Base-by-base conservation (phyloP, 1,284 basidiomycete species). In the Boletus mariae region DNA sequence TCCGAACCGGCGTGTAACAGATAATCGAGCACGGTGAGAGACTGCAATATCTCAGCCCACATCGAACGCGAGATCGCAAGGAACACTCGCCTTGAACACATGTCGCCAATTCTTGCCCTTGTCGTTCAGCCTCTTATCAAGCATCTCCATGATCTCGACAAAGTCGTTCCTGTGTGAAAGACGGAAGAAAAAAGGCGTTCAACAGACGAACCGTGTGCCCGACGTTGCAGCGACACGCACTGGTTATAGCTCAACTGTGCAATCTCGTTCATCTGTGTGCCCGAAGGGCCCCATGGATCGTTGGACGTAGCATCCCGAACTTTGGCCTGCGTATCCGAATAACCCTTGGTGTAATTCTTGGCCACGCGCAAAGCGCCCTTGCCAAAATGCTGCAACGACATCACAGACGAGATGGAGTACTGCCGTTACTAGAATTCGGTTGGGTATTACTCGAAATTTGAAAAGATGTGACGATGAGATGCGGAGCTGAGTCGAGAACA, bases 51-150 rank as follows among this genome's bases (percentile, higher is more conserved):
- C 34, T 65, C 57, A 65, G 56, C 49, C 32, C 29, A 31, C 15
- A n/a, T 42, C 38, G 12, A 47, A 46, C 38, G 38, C 2, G 4
- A 29, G 44, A 53, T 50, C 38, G 12, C 15, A 34, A 41, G 32
- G 32, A 29, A 26, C 6, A 67, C 74, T 57, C 58, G 87, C 92
- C 80, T 99, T 99, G 84, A 98, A 99, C 57, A 99, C 97, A 78
- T 99, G 97, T 49, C 96, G 81, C 97, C 97, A 99, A 69, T 99
- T 98, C 84, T 99, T 99, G 40, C 97, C 97, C 78, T 98, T 99
- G 77, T 99, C 97, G 66, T 99, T 99, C 62, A 99, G 75, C 48
- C 97, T 85, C 75, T 99, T 99, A 75, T 99, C 97, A 57, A 99
- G 80, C 92, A 98, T 98, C 77, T 99, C 97, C 94, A 99, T 98